Evolutionary conservation across 495 filamentous ascomycete genomes (phyloP).

Genomic region (Lineolata rhizophorae): DNA sequence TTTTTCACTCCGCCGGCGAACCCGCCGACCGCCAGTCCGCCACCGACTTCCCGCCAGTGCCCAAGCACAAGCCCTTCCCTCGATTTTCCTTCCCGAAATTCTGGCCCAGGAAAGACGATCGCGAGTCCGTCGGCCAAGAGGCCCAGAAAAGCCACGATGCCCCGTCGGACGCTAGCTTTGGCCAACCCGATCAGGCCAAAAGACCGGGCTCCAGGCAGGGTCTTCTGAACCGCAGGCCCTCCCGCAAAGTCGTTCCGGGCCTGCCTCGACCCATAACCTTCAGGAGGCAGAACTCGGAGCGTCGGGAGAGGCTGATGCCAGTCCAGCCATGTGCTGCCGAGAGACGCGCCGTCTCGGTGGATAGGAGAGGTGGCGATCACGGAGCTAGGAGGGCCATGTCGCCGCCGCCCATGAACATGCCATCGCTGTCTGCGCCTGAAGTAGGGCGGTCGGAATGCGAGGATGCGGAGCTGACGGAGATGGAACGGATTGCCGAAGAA

Average conservation of each 20-base stretch:
- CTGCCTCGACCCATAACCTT: constrained; percentile 56
- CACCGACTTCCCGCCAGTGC: too few species aligned
- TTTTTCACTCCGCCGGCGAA: too few species aligned
- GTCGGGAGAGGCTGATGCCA: constrained; percentile 46
- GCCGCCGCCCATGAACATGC: constrained; percentile 15
- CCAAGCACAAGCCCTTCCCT: too few species aligned
- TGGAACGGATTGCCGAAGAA: constrained; percentile 4
- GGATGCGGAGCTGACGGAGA: constrained; percentile 3
- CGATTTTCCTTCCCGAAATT: too few species aligned
- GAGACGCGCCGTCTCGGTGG: constrained; percentile 52
- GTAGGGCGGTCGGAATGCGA: constrained; percentile 5
- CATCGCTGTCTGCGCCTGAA: constrained; percentile 15
- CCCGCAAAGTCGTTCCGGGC: constrained; percentile 53
- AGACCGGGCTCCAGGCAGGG: too few species aligned
- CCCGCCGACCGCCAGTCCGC: too few species aligned
- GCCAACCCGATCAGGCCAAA: too few species aligned
- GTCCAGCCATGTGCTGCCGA: constrained; percentile 31
- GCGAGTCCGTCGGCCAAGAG: too few species aligned
- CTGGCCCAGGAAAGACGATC: too few species aligned
- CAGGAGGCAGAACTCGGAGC: constrained; percentile 62
- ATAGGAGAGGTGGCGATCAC: constrained; percentile 31
- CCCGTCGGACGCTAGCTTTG: too few species aligned
- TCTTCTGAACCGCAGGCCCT: too few species aligned
- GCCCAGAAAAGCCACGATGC: too few species aligned
- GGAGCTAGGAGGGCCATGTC: constrained; percentile 12